Evolutionary conservation across 108 stramenopile genomes (phyloP).

Genomic region (Thalassiosira profunda): DNA sequence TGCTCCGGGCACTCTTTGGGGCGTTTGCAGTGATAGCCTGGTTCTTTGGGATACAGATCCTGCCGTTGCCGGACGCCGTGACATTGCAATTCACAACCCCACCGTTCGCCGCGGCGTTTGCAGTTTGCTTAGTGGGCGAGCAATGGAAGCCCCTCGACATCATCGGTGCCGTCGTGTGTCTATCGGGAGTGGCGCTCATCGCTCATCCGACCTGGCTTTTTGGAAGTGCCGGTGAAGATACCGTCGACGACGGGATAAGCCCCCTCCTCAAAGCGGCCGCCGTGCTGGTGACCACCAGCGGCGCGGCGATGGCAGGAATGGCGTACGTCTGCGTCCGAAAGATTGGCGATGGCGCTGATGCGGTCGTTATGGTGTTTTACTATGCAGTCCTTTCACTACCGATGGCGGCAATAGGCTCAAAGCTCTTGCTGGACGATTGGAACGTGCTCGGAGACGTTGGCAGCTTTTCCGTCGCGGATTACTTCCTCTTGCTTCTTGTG

Average conservation of each 20-base stretch:
- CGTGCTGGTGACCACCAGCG: conserved; percentile 30
- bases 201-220: conserved; percentile 52
- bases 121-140: conserved; percentile 47
- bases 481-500: conserved; percentile 25
- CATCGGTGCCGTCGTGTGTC: conserved; percentile 42
- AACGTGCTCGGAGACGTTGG: conserved; percentile 27
- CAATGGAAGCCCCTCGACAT: conserved; percentile 32
- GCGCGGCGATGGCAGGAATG: conserved; percentile 46
- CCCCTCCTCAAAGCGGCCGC: conserved; percentile 24
- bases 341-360: conserved; percentile 35
- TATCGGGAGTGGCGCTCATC: conserved; percentile 41
- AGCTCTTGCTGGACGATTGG: conserved; percentile 30
- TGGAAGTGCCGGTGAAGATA: conserved; percentile 7
- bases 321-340: conserved; percentile 49
- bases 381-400: conserved; percentile 37
- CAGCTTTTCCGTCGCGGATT: conserved; percentile 19
- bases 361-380: conserved; percentile 49
- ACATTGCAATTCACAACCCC: conserved; percentile 51
- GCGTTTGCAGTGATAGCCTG: conserved; percentile 40
- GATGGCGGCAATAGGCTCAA: conserved; percentile 32
- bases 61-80: conserved; percentile 47
- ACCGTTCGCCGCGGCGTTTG: conserved; percentile 45
- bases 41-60: conserved; percentile 43
- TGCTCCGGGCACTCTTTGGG: conserved; percentile 26
- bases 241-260: background rate